Evolutionary conservation across 2,329 filamentous ascomycete species (phyloP).

Genomic region (Exserohilum turcica): DNA sequence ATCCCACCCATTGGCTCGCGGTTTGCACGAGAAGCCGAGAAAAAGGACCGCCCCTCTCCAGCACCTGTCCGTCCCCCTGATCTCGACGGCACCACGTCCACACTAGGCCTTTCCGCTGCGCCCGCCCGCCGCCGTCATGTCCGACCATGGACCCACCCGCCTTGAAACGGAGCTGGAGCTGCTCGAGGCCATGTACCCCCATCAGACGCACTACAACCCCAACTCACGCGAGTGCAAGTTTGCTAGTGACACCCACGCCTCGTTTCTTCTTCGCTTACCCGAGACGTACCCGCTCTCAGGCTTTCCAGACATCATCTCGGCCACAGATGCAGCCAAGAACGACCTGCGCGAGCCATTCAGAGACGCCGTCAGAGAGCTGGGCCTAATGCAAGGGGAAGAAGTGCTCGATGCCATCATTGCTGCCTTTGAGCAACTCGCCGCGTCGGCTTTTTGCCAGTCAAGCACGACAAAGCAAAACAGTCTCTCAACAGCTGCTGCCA

Average conservation of each 20-base stretch:
- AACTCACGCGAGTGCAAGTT: constrained; percentile 49
- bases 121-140: constrained; percentile 10
- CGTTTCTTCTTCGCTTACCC: constrained; percentile 48
- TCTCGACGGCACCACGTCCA: neutral
- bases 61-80: neutral
- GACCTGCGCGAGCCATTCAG: constrained; percentile 47
- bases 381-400: constrained; percentile 48
- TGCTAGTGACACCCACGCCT: constrained; percentile 24
- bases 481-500: neutral
- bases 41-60: neutral
- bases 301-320: constrained; percentile 48
- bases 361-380: constrained; percentile 30
- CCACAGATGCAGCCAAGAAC: constrained; percentile 39
- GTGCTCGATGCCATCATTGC: constrained; percentile 51
- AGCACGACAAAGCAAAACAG: neutral
- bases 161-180: constrained; percentile 49
- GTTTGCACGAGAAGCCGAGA: constrained; percentile 2
- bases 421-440: constrained; percentile 40
- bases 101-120: neutral
- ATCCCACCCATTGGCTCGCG: constrained; percentile 1
- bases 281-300: constrained; percentile 45
- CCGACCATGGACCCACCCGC: constrained; percentile 20
- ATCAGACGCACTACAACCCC: constrained; percentile 42
- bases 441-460: constrained; percentile 1
- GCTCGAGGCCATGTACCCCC: constrained; percentile 53